Conservation (phyloP, 306 rosid species). For the Vicia faba region DNA sequence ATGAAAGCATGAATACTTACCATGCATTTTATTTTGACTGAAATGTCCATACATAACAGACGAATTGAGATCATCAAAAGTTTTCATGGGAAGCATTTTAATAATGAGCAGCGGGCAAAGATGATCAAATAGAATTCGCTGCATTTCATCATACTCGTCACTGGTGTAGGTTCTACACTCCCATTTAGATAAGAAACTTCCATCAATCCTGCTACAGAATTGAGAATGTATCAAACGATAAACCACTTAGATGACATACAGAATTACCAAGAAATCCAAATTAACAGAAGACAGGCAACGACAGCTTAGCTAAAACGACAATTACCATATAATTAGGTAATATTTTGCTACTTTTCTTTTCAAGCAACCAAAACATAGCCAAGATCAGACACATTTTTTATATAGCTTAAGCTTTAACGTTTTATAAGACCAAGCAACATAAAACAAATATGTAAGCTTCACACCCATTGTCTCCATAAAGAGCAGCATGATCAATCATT, state of each 20-base stretch:
- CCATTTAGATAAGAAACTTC: conserved; percentile 54
- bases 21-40: conserved; percentile 48
- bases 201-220: conserved; percentile 57
- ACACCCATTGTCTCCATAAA: conserved; percentile 14
- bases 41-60: conserved; percentile 63
- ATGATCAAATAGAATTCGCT: conserved; percentile 70
- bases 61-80: conserved; percentile 67
- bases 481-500: conserved; percentile 1
- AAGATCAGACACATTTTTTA: background rate
- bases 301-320: conserved; percentile 8
- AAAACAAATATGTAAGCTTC: conserved; percentile 11
- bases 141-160: conserved; percentile 62
- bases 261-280: conserved; percentile 17
- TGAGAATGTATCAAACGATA: conserved; percentile 32
- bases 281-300: conserved; percentile 8
- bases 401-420: background rate
- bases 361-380: conserved; percentile 15
- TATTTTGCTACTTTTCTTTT: background rate
- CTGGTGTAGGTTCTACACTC: conserved; percentile 48
- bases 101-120: conserved; percentile 86
- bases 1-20: conserved; percentile 41
- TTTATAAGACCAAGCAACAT: conserved; percentile 11
- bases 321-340: conserved; percentile 15
- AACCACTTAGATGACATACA: conserved; percentile 21
- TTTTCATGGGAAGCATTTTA: conserved; percentile 86